phyloP scores from a whole-genome alignment of 169 alveolate species.

The Cryptosporidium ryanae region DNA sequence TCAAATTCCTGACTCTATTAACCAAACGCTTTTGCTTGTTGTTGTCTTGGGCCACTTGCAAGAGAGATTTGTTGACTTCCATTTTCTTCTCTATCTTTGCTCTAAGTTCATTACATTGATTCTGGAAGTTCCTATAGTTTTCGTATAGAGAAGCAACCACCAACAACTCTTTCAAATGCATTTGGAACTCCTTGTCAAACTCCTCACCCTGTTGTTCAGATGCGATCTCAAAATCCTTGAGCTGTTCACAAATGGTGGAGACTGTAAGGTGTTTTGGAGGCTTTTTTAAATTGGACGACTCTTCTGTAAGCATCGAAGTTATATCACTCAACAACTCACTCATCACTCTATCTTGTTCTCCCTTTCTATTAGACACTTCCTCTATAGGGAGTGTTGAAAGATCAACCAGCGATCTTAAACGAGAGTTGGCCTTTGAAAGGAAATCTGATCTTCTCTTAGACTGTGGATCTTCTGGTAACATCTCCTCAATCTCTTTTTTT shows the following conservation, averaged over 20 bases:
- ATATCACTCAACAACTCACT: conserved; percentile 20
- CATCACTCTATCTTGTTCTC: conserved; percentile 53
- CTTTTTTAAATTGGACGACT: conserved; percentile 44
- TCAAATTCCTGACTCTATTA: conserved; percentile 40
- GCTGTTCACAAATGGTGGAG: conserved; percentile 56
- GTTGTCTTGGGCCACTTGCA: conserved; percentile 33
- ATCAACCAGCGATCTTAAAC: conserved; percentile 12
- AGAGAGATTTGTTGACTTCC: conserved; percentile 4
- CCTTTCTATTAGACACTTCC: conserved; percentile 43
- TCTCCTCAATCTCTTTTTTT: conserved; percentile 59
- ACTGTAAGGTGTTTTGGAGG: conserved; percentile 54
- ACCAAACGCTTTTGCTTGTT: conserved; percentile 53
- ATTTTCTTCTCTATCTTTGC: conserved; percentile 18
- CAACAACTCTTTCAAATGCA: conserved; percentile 55
- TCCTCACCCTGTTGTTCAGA: conserved; percentile 25
- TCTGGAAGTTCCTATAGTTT: conserved; percentile 51
- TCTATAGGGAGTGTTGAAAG: conserved; percentile 51
- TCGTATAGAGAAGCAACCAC: conserved; percentile 57
- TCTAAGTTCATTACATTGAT: conserved; percentile 46
- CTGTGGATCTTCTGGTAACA: conserved; percentile 60
- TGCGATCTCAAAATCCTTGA: conserved; percentile 44
- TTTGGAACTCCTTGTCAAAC: conserved; percentile 55
- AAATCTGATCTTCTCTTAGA: conserved; percentile 30
- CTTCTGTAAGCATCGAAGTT: conserved; percentile 11
- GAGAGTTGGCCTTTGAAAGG: conserved; percentile 14